phyloP scores from a whole-genome alignment of 345 rosid genomes.

The Crucihimalaya himalaica region DNA sequence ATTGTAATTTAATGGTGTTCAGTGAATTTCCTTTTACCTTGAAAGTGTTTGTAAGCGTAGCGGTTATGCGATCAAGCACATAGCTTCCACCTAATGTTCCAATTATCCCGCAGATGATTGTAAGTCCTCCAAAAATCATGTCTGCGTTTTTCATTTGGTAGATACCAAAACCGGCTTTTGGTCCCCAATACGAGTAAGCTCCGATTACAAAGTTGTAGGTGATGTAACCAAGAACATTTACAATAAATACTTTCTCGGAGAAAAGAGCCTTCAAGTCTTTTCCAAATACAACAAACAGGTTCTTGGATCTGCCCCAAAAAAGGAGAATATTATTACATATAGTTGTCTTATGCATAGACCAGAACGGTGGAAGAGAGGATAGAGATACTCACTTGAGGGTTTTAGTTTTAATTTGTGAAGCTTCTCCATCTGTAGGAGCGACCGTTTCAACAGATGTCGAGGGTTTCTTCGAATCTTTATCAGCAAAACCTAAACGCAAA shows the following conservation, averaged over 20 bases:
- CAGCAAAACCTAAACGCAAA: slow-evolving; percentile 64
- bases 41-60: slow-evolving; percentile 87
- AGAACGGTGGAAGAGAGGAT: not conserved
- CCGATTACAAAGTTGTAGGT: slow-evolving; percentile 92
- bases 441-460: slow-evolving; percentile 50
- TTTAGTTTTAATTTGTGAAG: slow-evolving; percentile 15
- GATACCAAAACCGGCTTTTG: slow-evolving; percentile 92
- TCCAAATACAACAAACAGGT: slow-evolving; percentile 54
- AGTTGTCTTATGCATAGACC: not conserved
- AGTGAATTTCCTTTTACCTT: slow-evolving; percentile 50
- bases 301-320: slow-evolving; percentile 36
- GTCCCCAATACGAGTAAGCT: slow-evolving; percentile 99
- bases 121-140: slow-evolving; percentile 88
- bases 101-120: slow-evolving; percentile 79
- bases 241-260: slow-evolving; percentile 65
- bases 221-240: slow-evolving; percentile 89
- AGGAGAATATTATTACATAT: not conserved
- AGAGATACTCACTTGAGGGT: slow-evolving; percentile 25
- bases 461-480: slow-evolving; percentile 55
- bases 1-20: not conserved
- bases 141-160: slow-evolving; percentile 90
- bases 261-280: slow-evolving; percentile 78
- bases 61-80: slow-evolving; percentile 64
- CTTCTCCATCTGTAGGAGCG: slow-evolving; percentile 33
- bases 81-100: slow-evolving; percentile 88